Base-by-base conservation (phyloP, 2,329 filamentous ascomycete species). In the Pseudocercospora crystallina region DNA sequence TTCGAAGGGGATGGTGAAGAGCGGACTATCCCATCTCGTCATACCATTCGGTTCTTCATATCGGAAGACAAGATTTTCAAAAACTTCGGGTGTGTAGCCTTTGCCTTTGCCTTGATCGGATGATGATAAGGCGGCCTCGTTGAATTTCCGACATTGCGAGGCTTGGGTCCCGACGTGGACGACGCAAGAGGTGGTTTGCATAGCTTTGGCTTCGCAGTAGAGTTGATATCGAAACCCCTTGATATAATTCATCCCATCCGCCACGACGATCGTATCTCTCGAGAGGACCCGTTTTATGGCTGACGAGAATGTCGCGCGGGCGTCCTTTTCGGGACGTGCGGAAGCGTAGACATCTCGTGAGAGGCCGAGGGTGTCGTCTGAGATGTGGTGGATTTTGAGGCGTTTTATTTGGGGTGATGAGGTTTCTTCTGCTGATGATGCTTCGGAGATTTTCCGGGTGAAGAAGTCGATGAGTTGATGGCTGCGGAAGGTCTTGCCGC, bases 211-310 rank as follows among this genome's bases (percentile, higher is more conserved):
- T 71, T 94, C 89, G 73, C 89, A 92, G 69, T 86, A 86, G 15
- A 95, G 76, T 75, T 95, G 89, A 68, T 95, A 95, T 42, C 89
- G 80, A 81, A 88, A 94, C 33, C 89, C 89, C 70, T 94, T 94
- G 73, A 95, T 95, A 71, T 94, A 95, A 71, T 94, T 94, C 53
- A 89, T 74, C 1, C 85, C 84, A 67, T 95, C 89, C 12, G 90
- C 81, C 40, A 95, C 82, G 45, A 94, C 87, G 51, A 95, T 83
- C 64, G 89, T 86, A 62, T 83, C 82, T 49, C 83, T 80, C 53
- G 80, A 83, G 29, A 95, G 77, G 42, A 84, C 80, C 37, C 89
- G 80, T 76, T 92, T 92, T 39, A 92, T 85, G 53, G 89, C 87
- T 53, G 81, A 89, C 68, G 87, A 89, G 48, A 89, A 77, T 36